A percentile compares a stretch with the other conserved stretches of the same genome.
These are phyloP conservation scores for Cryptococcus floricola DNA, from an alignment of 1,284 basidiomycete species.

Conservation along the genomic window DNA sequence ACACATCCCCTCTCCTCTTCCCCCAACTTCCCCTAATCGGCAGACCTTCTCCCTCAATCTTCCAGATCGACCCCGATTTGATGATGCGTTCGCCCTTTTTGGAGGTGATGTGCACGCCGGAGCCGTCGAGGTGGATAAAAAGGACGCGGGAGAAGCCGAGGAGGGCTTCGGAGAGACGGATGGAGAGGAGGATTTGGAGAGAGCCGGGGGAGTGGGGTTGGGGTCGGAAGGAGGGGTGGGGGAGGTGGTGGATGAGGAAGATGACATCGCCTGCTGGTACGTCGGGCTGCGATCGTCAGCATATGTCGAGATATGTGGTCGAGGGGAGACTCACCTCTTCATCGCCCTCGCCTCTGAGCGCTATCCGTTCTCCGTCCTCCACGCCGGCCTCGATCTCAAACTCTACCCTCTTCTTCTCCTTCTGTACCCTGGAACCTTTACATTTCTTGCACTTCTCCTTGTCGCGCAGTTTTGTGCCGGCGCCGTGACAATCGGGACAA, in stretches of 20 bases:
- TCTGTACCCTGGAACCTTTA: slow-evolving; percentile 77
- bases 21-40: slow-evolving; percentile 59
- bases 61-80: slow-evolving; percentile 66
- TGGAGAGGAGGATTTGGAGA: slow-evolving; percentile 46
- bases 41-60: slow-evolving; percentile 81
- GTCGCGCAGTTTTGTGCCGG: slow-evolving; percentile 74
- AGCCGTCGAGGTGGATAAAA: slow-evolving; percentile 82
- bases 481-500: slow-evolving; percentile 76
- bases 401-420: slow-evolving; percentile 83
- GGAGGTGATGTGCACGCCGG: slow-evolving; percentile 70
- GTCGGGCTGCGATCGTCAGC: slow-evolving; percentile 58
- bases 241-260: slow-evolving; percentile 67
- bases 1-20: slow-evolving; percentile 69
- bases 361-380: slow-evolving; percentile 75
- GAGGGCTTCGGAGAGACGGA: slow-evolving; percentile 87
- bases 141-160: slow-evolving; percentile 83
- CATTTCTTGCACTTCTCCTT: slow-evolving; percentile 96
- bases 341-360: slow-evolving; percentile 84
- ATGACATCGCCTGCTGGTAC: slow-evolving; percentile 81
- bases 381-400: slow-evolving; percentile 86
- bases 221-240: slow-evolving; percentile 65
- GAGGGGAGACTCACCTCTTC: slow-evolving; percentile 60
- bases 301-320: not conserved
- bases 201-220: slow-evolving; percentile 22
- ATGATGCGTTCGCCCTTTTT: slow-evolving; percentile 68